Conservation (phyloP, 1,284 basidiomycete genomes). For the Fistulinella cinereoalba region DNA sequence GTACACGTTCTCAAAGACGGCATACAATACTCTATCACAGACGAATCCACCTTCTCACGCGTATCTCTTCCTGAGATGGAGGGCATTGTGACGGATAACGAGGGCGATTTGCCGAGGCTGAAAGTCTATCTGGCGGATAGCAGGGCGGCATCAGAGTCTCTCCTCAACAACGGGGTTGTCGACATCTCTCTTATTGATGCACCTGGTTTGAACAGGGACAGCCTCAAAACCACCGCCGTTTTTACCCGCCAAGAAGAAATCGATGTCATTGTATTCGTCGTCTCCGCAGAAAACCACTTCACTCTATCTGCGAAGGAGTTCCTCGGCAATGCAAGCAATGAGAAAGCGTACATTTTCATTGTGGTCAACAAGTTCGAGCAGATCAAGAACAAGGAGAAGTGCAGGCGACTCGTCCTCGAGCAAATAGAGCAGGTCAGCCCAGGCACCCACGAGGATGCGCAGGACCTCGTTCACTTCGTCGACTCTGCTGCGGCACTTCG, state of each 20-base stretch:
- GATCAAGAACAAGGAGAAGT: slow-evolving; percentile 95
- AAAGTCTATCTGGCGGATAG: slow-evolving; percentile 84
- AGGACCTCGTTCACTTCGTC: slow-evolving; percentile 97
- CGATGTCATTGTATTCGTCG: slow-evolving; percentile 98
- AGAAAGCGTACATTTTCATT: slow-evolving; percentile 98
- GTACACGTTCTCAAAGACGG: slow-evolving; percentile 77
- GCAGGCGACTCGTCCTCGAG: slow-evolving; percentile 85
- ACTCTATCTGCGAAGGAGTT: slow-evolving; percentile 96
- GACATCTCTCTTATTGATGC: slow-evolving; percentile 99
- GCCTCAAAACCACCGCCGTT: slow-evolving; percentile 91
- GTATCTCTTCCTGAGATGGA: slow-evolving; percentile 74
- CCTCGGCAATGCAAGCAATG: slow-evolving; percentile 88
- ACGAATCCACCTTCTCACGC: slow-evolving; percentile 77
- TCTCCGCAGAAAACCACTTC: slow-evolving; percentile 98
- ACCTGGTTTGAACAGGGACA: slow-evolving; percentile 96
- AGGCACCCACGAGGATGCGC: slow-evolving; percentile 85
- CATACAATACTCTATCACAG: slow-evolving; percentile 65
- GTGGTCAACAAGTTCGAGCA: slow-evolving; percentile 99
- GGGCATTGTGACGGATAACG: slow-evolving; percentile 77
- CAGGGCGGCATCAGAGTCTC: slow-evolving; percentile 72
- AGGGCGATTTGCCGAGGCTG: slow-evolving; percentile 68
- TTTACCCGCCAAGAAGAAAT: slow-evolving; percentile 98
- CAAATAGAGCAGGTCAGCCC: slow-evolving; percentile 95
- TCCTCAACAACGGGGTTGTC: slow-evolving; percentile 94
- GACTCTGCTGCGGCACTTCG: slow-evolving; percentile 77